A percentile compares a stretch with the other conserved stretches of the same genome.
These are phyloP conservation scores for Zalaria obscura DNA, from an alignment of 2,329 filamentous ascomycete genomes.

Conservation along the genomic window DNA sequence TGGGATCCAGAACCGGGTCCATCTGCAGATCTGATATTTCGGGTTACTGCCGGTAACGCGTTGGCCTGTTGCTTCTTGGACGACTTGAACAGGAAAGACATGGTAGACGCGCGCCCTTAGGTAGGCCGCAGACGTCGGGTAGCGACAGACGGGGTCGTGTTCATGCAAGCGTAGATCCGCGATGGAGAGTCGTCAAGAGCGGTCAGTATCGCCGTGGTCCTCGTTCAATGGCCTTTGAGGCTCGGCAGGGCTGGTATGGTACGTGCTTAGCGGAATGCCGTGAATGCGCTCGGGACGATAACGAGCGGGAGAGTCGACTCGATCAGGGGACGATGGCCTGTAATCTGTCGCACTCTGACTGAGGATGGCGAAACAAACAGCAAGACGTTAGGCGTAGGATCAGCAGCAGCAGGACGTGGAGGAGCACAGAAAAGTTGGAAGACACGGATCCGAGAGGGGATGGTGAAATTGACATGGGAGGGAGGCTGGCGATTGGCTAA, in stretches of 20 bases:
- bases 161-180: background rate
- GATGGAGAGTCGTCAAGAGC: background rate
- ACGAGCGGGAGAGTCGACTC: no score
- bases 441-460: no score
- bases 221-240: no score
- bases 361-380: no score
- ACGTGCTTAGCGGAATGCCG: background rate
- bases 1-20: constrained; percentile 23
- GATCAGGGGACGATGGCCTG: no score
- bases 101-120: constrained; percentile 10
- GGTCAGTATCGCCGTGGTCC: background rate
- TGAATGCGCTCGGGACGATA: background rate
- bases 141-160: constrained; percentile 1
- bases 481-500: no score
- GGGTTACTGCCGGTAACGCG: constrained; percentile 38
- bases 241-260: background rate
- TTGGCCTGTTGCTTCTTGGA: constrained; percentile 20
- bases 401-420: no score
- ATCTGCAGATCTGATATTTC: constrained; percentile 43
- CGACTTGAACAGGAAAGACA: constrained; percentile 41
- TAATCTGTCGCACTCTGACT: no score
- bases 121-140: background rate
- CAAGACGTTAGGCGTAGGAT: no score
- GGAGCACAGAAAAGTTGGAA: no score
- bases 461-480: no score